Evolutionary conservation across 352 stramenopile genomes (phyloP).

Genomic region (Aphanomyces invadans): DNA sequence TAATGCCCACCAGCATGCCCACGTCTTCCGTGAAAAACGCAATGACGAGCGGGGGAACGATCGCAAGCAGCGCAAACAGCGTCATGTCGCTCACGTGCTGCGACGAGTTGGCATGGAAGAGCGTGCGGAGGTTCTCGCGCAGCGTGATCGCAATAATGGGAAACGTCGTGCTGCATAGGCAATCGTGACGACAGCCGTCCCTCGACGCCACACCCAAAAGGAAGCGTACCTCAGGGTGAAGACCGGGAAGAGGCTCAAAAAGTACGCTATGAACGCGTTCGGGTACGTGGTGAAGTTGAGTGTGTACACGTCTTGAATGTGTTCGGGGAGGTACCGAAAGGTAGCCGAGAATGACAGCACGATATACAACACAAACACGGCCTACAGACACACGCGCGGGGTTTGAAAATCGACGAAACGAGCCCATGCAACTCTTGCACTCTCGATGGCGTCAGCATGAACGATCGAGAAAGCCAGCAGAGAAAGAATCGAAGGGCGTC

Average conservation of each 20-base stretch:
- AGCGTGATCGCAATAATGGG: conserved; percentile 82
- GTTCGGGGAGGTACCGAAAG: conserved; percentile 69
- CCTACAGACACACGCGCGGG: conserved; percentile 36
- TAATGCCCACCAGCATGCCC: conserved; percentile 83
- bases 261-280: conserved; percentile 72
- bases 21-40: conserved; percentile 85
- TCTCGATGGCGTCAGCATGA: too few relatives aligned
- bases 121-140: conserved; percentile 70
- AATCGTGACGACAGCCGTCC: too few relatives aligned
- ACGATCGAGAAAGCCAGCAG: too few relatives aligned
- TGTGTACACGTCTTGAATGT: conserved; percentile 85
- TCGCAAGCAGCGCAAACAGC: conserved; percentile 54
- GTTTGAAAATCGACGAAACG: too few relatives aligned
- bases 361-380: conserved; percentile 71
- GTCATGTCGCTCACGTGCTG: conserved; percentile 35
- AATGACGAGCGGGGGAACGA: conserved; percentile 70
- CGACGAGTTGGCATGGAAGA: conserved; percentile 50
- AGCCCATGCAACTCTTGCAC: too few relatives aligned
- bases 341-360: conserved; percentile 65
- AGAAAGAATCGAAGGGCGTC: too few relatives aligned
- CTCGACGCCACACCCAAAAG: too few relatives aligned
- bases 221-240: conserved; percentile 64
- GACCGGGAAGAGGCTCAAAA: conserved; percentile 80
- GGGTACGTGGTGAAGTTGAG: conserved; percentile 84
- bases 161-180: conserved; percentile 55